Conservation (phyloP, 371 early-diverging fungal genomes). For the Circinella umbellata region DNA sequence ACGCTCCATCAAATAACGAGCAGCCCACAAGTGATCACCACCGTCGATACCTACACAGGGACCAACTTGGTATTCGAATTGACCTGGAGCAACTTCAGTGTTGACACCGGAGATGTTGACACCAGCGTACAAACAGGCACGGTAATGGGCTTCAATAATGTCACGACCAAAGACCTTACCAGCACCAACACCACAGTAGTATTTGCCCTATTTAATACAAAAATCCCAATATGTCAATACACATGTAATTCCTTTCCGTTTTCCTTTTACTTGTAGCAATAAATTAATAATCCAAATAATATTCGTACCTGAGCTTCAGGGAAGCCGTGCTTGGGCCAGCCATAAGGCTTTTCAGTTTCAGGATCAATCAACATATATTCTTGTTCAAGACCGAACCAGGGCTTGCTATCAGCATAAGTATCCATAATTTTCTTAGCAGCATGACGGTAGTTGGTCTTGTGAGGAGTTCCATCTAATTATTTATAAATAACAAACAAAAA, state of each 20-base stretch:
- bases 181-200: slow-evolving; percentile 66
- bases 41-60: slow-evolving; percentile 56
- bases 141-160: slow-evolving; percentile 63
- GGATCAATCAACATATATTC: slow-evolving; percentile 62
- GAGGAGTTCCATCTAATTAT: slow-evolving; percentile 48
- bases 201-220: slow-evolving; percentile 30
- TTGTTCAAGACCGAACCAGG: slow-evolving; percentile 71
- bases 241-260: slow-evolving; percentile 14
- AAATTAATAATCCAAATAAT: background rate
- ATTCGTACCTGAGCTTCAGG: slow-evolving; percentile 59
- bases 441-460: slow-evolving; percentile 53
- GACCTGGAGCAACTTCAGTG: slow-evolving; percentile 14
- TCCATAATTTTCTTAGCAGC: slow-evolving; percentile 31
- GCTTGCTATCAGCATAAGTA: slow-evolving; percentile 41
- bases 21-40: slow-evolving; percentile 55
- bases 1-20: slow-evolving; percentile 55
- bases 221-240: no score
- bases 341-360: slow-evolving; percentile 55
- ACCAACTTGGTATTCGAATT: slow-evolving; percentile 61
- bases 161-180: slow-evolving; percentile 60
- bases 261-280: slow-evolving; percentile 30
- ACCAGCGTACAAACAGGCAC: slow-evolving; percentile 62
- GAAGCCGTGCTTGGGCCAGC: slow-evolving; percentile 66
- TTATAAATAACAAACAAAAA: no score
- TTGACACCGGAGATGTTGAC: slow-evolving; percentile 45